These are phyloP conservation scores for Miscanthus lutarioriparius DNA, from an alignment of 176 grass and related monocot genomes.

Conservation along the genomic window DNA sequence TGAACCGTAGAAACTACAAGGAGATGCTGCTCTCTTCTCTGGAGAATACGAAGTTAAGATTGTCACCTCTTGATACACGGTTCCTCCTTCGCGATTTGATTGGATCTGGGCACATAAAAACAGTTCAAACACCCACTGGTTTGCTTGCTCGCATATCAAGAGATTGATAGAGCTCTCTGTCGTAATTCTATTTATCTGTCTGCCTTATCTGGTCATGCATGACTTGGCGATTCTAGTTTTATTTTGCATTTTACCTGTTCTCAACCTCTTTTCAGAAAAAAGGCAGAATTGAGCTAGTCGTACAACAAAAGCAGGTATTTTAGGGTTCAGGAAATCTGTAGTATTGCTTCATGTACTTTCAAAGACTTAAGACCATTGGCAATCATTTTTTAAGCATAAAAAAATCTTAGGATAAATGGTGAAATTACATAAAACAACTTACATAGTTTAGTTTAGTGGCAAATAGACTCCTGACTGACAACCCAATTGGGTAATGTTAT, in stretches of 20 bases:
- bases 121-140: conserved; percentile 64
- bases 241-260: background rate
- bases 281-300: background rate
- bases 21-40: conserved; percentile 72
- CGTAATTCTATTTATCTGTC: background rate
- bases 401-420: background rate
- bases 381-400: no score
- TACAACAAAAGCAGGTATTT: background rate
- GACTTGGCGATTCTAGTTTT: background rate
- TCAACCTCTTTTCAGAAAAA: background rate
- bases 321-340: background rate
- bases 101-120: conserved; percentile 78
- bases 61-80: conserved; percentile 68
- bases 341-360: background rate
- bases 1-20: conserved; percentile 74
- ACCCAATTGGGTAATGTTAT: no score
- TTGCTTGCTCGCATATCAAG: conserved; percentile 69
- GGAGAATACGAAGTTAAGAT: conserved; percentile 69
- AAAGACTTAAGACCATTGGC: background rate
- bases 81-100: conserved; percentile 81
- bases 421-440: no score
- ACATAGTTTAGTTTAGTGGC: background rate
- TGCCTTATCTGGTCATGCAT: background rate
- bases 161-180: conserved; percentile 37
- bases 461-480: background rate